A percentile compares a stretch with the other conserved stretches of the same genome.
Evolutionary conservation across 208 protist genomes (phyloP).

Genomic region (Polymyxa betae): DNA sequence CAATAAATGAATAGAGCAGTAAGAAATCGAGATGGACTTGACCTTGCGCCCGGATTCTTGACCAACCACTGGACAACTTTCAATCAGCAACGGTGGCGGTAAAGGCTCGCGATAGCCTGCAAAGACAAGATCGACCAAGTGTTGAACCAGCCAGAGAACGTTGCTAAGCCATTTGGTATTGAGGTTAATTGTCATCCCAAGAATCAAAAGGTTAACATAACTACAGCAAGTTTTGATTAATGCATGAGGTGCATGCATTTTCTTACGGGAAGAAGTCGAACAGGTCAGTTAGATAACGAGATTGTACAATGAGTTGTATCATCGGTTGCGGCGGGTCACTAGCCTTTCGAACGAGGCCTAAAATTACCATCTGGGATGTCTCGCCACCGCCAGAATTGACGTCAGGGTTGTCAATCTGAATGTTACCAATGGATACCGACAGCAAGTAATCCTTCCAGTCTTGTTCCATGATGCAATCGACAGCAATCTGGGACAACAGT

Average conservation of each 20-base stretch:
- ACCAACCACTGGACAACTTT: not conserved
- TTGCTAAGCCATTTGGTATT: conserved; percentile 9
- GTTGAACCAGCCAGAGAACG: conserved; percentile 8
- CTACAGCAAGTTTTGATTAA: not conserved
- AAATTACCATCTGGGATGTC: not conserved
- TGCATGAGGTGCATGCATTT: not conserved
- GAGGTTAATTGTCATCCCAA: not conserved
- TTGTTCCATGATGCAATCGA: not conserved
- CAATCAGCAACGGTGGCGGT: conserved; percentile 10
- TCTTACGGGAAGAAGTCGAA: conserved; percentile 38
- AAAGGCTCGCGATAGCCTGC: not conserved
- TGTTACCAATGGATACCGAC: not conserved
- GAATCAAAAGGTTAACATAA: conserved; percentile 15
- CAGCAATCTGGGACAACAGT: not conserved
- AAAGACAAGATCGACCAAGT: conserved; percentile 9
- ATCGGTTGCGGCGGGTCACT: conserved; percentile 14
- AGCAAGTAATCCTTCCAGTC: conserved; percentile 9
- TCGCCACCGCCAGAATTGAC: conserved; percentile 16
- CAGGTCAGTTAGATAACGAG: not conserved
- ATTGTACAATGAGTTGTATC: not conserved
- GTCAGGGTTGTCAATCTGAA: conserved; percentile 46
- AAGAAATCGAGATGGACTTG: not conserved
- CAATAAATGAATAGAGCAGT: not conserved
- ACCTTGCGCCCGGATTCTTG: conserved; percentile 22
- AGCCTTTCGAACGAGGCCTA: not conserved